These are phyloP conservation scores for Beta vulgaris DNA, from an alignment of 148 eudicot genomes.

Conservation along the genomic window DNA sequence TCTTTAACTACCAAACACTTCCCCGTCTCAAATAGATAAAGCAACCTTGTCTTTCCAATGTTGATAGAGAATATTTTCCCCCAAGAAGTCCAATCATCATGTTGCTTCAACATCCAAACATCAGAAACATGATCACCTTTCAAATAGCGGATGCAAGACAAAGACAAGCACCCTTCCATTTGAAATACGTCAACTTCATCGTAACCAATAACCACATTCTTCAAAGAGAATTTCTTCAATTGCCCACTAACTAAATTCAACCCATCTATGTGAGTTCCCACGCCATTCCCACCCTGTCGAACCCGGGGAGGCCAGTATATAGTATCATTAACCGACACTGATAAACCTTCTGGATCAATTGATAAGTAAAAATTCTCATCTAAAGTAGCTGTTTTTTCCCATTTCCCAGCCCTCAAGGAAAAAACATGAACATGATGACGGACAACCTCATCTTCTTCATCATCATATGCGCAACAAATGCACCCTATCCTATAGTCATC, in stretches of 20 bases:
- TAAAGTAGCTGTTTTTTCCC: background rate
- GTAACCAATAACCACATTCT: background rate
- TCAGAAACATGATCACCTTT: too few species aligned
- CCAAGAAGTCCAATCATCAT: constrained; percentile 18
- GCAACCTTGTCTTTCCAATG: background rate
- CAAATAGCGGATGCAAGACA: background rate
- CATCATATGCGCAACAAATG: too few species aligned
- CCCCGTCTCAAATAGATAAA: constrained; percentile 1
- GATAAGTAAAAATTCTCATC: background rate
- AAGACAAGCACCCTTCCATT: constrained; percentile 20
- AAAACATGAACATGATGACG: background rate
- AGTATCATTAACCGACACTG: background rate
- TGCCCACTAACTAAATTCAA: constrained; percentile 1
- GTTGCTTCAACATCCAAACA: constrained; percentile 11
- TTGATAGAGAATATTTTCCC: background rate
- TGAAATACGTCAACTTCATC: background rate
- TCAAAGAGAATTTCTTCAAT: background rate
- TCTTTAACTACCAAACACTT: constrained; percentile 14
- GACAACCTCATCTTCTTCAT: background rate
- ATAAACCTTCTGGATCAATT: background rate
- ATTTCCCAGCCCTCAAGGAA: background rate
- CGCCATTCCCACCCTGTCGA: too few species aligned
- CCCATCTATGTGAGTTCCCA: too few species aligned
- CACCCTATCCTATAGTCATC: constrained; percentile 15
- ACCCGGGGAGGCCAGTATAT: constrained; percentile 21